Evolutionary conservation across 1,139 yeast species (phyloP), one percentile per base, ranked within the genome.

Genomic region (Lodderomyces orthopsilosis): DNA sequence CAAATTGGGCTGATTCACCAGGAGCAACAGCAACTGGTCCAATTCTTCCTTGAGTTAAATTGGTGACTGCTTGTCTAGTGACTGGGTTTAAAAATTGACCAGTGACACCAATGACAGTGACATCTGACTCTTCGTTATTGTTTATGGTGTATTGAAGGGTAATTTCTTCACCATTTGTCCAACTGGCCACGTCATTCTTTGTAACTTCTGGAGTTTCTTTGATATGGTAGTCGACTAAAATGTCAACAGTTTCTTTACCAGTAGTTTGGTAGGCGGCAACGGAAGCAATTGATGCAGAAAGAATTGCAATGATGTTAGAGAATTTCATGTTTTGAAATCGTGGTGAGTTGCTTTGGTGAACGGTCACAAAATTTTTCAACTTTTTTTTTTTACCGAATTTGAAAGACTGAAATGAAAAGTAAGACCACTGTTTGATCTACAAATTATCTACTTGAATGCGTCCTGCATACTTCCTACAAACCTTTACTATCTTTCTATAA

Each of bases 81-180:
- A 66, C 67, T 23, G 85, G 78, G 51, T 83, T 78, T 46, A 74
- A 70, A 62, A 88, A 74, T 41, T 77, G 63, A 42, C 96, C 96
- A 47, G 91, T 89, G 43, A 84, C 79, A 41, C 91, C 95, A 40
- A 84, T 79, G 44, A 89, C 66, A 19, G 79, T 69, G 35, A 70
- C 43, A 8, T 75, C 76, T 23, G 47, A 62, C 2, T 71, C 75
- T 57, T 85, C 95, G 28, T 73, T 65, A 59, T 87, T 87, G 44
- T 62, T 57, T 46, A 86, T 73, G 4, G 68, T 61, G 61, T 85
- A 83, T 39, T 66, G 63, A 47, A 89, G 62, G 3, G 81, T 68
- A 39, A 81, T 66, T 35, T 73, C 70, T 38, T 84, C 83, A 38
- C 79, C 85, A 54, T 79, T 77, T 53, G 49, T 53, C 43, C 74